These are phyloP conservation scores for Aspergillus ibericus DNA, from an alignment of 2,329 filamentous ascomycete genomes.

Conservation along the genomic window DNA sequence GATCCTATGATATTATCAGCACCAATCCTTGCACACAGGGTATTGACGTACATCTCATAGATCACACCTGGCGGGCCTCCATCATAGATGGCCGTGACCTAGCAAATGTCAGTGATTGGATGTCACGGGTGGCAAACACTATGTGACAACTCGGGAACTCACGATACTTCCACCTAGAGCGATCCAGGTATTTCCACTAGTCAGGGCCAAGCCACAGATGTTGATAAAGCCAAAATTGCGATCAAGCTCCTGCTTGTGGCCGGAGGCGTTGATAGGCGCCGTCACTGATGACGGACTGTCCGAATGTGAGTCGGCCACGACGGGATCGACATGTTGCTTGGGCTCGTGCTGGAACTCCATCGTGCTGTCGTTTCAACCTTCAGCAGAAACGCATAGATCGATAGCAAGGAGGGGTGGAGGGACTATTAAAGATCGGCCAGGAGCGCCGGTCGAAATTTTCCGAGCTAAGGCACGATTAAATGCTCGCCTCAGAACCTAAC, in stretches of 20 bases:
- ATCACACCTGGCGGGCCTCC: conserved; percentile 62
- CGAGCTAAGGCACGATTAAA: neutral
- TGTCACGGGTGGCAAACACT: neutral
- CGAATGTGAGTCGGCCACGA: conserved; percentile 1
- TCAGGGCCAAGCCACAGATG: conserved; percentile 60
- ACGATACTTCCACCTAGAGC: conserved; percentile 62
- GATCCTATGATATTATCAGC: conserved; percentile 30
- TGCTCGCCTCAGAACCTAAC: neutral
- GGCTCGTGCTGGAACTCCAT: conserved; percentile 3
- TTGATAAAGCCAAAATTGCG: conserved; percentile 63
- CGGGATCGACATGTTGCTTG: neutral
- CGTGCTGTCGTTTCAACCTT: neutral
- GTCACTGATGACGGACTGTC: conserved; percentile 31
- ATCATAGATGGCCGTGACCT: conserved; percentile 57
- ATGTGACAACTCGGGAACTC: conserved; percentile 32
- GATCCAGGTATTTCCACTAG: conserved; percentile 65
- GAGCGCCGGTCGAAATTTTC: neutral
- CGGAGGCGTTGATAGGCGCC: conserved; percentile 59
- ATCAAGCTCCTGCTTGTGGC: conserved; percentile 62
- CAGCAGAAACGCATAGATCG: neutral
- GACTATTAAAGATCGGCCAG: neutral
- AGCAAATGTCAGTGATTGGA: neutral
- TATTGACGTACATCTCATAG: conserved; percentile 55
- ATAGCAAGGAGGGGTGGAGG: neutral
- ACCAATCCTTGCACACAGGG: neutral